Percentiles rank a stretch among this genome's conserved stretches.
phyloP scores from a whole-genome alignment of 1,139 yeast genomes.

The Diutina rugosa region DNA sequence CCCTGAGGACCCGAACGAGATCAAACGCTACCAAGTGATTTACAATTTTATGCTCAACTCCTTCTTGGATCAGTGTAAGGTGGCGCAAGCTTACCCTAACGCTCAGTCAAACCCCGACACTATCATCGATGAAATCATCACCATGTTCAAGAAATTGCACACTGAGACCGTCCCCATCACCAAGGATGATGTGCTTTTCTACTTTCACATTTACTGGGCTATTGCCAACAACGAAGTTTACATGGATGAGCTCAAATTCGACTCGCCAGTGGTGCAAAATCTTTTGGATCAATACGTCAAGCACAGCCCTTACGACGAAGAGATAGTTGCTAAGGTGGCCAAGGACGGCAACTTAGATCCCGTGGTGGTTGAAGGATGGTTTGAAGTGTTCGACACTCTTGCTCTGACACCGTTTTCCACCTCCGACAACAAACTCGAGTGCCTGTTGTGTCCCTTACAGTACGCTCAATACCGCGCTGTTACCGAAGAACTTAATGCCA shows the following conservation, averaged over 20 bases:
- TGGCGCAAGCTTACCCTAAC: neutral
- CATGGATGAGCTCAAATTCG: conserved; percentile 1
- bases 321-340: neutral
- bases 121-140: neutral
- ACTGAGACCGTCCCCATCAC: neutral
- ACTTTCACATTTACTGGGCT: neutral
- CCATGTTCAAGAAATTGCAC: neutral
- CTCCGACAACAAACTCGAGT: neutral
- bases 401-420: conserved; percentile 15
- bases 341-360: neutral
- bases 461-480: neutral
- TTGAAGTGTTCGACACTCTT: conserved; percentile 17
- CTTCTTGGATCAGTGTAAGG: neutral
- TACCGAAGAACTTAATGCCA: neutral
- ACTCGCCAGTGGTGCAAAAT: neutral
- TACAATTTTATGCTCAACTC: neutral
- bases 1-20: neutral
- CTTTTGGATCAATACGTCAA: neutral
- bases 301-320: neutral
- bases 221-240: neutral
- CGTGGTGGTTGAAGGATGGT: conserved; percentile 16
- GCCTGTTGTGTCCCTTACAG: neutral
- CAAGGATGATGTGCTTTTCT: neutral
- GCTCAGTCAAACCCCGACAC: neutral
- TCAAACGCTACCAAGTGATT: neutral